These are phyloP conservation scores for Globisporangium solare DNA, from an alignment of 352 stramenopile genomes.

Conservation along the genomic window DNA sequence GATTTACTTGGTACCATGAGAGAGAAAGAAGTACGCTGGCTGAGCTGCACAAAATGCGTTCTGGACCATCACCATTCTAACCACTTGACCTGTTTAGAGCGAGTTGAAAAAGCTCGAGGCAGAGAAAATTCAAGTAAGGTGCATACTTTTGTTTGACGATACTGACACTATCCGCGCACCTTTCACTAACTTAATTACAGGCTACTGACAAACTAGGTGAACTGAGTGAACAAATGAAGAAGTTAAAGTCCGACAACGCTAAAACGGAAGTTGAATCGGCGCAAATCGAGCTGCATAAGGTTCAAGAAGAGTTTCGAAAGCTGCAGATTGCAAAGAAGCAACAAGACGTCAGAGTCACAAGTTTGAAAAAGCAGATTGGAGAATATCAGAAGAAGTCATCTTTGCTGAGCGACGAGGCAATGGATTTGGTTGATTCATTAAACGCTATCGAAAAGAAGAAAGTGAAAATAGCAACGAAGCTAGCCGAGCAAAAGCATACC, in stretches of 20 bases:
- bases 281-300: neutral
- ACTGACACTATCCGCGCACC: too few species aligned
- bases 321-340: neutral
- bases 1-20: neutral
- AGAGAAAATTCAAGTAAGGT: conserved; percentile 6
- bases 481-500: conserved; percentile 4
- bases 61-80: neutral
- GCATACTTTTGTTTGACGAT: too few species aligned
- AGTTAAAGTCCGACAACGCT: neutral
- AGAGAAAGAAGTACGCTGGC: conserved; percentile 13
- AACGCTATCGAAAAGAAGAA: conserved; percentile 4
- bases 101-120: conserved; percentile 4
- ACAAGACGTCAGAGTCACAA: neutral
- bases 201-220: conserved; percentile 2
- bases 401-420: conserved; percentile 6
- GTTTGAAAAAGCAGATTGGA: neutral
- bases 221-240: neutral
- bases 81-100: neutral
- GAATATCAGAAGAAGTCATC: neutral
- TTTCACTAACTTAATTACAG: neutral
- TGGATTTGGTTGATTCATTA: neutral
- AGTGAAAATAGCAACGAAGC: conserved; percentile 3
- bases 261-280: neutral
- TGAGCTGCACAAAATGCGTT: too few species aligned
- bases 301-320: conserved; percentile 1